Conservation (phyloP, 2,329 filamentous ascomycete species). For the Talaromyces sp. region DNA sequence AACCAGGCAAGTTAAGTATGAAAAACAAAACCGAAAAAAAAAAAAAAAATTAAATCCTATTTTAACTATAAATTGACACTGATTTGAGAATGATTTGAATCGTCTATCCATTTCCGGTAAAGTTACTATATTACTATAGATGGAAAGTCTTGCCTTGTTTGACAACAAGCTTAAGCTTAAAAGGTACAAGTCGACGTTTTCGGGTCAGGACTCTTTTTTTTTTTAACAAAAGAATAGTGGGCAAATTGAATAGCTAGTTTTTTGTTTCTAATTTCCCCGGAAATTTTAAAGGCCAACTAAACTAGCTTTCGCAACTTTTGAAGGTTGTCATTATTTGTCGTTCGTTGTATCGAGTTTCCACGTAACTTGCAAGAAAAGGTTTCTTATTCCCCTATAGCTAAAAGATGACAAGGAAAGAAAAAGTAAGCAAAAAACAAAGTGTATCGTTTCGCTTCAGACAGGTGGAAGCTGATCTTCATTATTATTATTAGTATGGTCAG, state of each 20-base stretch:
- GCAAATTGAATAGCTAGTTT: no score
- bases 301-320: no score
- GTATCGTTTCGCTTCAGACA: neutral
- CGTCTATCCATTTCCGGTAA: conserved; percentile 5
- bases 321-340: no score
- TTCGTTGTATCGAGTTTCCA: no score
- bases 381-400: neutral
- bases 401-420: neutral
- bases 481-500: neutral
- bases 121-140: conserved; percentile 8
- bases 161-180: neutral
- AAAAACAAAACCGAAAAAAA: neutral
- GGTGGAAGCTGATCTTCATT: neutral
- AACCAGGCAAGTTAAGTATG: neutral
- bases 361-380: neutral
- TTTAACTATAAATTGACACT: neutral
- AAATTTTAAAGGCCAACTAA: no score
- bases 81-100: neutral
- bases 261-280: no score
- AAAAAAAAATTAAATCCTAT: neutral
- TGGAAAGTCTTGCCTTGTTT: conserved; percentile 1
- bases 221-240: no score
- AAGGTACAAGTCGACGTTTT: neutral
- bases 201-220: no score
- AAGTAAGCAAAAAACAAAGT: neutral